Base-by-base conservation (phyloP, 164 flowering plant genomes). In the Amborella trichopoda region DNA sequence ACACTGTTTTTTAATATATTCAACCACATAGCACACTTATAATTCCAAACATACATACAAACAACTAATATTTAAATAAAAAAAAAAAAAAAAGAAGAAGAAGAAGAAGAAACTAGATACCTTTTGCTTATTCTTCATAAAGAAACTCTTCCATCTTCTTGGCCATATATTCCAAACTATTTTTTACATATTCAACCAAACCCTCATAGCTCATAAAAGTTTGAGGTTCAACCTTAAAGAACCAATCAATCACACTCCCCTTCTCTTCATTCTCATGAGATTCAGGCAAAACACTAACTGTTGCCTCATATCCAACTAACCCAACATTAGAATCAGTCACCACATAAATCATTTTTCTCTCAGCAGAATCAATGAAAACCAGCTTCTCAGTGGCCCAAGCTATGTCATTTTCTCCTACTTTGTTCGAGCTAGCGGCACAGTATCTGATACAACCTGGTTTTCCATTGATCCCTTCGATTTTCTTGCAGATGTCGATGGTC, bases 321-420 rank as follows among this genome's bases (percentile, higher is more conserved):
- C 56, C 56, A 3, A 44, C 9, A 50, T 76, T 78, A 40, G 64
- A 71, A 0, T 78, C 86, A 19, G 62, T 1, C 3, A 76, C 18
- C 56, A 74, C 73, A 49, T 83, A 80, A 45, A 57, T 68, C 0
- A 80, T 6, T 23, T 53, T 47, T 49, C 63, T 56, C 14, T 48
- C 17, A 17, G 38, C 24, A 0, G 68, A 63, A 37, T 78, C 80
- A 0, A 69, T 58, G 26, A 23, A 20, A 3, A 63, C 1, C 8
- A 75, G 52, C 55, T 44, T 72, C 73, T 81, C 86, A 3, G 56
- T 67, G n/a, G 58, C 72, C 85, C 83, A 81, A 23, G 25, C 61
- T 45, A 44, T 8, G n/a, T n/a, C n/a, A 0, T 26, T 19, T n/a
- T 23, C 18, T 2, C 43, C 47, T 4, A 24, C 28, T 23, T 25